A percentile compares a stretch with the other conserved stretches of the same genome.
Conservation (phyloP, 345 rosid species). For the Eucalyptus lansdowneana region DNA sequence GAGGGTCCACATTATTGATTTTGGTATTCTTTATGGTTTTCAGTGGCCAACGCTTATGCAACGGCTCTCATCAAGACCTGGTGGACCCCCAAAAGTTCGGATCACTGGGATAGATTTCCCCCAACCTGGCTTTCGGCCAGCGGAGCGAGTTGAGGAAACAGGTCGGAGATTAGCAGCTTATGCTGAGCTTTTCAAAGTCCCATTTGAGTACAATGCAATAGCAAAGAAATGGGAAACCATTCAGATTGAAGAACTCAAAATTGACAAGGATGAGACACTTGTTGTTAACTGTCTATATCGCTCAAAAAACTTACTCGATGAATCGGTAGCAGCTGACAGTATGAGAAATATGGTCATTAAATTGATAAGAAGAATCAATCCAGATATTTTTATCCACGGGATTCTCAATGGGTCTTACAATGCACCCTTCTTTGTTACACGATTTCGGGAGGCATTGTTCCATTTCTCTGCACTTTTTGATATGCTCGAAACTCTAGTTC, state of each 20-base stretch:
- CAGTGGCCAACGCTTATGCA: conserved; percentile 92
- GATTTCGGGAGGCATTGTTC: conserved; percentile 88
- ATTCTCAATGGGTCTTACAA: conserved; percentile 60
- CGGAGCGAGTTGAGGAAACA: conserved; percentile 83
- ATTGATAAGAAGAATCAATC: conserved; percentile 59
- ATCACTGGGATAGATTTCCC: conserved; percentile 95
- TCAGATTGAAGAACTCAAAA: conserved; percentile 59
- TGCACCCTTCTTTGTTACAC: conserved; percentile 80
- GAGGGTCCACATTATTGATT: conserved; percentile 77
- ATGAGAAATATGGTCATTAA: conserved; percentile 47
- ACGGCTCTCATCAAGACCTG: conserved; percentile 25
- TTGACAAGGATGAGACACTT: conserved; percentile 51
- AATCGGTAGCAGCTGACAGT: conserved; percentile 50
- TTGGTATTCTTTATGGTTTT: conserved; percentile 86
- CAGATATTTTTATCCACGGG: conserved; percentile 53
- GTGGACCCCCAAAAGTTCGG: conserved; percentile 75
- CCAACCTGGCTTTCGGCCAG: conserved; percentile 85
- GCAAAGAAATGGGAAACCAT: conserved; percentile 83
- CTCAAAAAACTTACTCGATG: conserved; percentile 66
- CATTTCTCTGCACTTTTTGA: conserved; percentile 88
- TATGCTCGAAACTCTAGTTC: conserved; percentile 67
- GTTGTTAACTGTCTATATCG: conserved; percentile 68
- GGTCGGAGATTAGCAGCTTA: conserved; percentile 74
- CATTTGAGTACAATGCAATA: conserved; percentile 76
- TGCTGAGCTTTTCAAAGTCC: conserved; percentile 69